phyloP scores from a whole-genome alignment of 2,329 filamentous ascomycete species.

The Aspergillus cejpii region DNA sequence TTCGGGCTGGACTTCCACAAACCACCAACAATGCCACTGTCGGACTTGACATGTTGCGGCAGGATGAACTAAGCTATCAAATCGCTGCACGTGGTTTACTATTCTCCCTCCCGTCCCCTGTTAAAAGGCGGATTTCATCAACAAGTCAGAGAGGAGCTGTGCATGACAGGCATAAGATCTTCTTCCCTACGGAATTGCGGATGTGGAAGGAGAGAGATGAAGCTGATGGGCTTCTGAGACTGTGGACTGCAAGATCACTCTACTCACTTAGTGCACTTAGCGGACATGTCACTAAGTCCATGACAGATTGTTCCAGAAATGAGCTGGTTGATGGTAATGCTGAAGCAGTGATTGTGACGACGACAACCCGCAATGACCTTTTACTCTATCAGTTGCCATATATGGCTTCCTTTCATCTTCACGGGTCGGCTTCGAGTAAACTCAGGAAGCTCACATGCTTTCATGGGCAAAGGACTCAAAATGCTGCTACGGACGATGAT shows the following conservation, averaged over 20 bases:
- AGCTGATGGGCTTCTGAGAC: constrained; percentile 58
- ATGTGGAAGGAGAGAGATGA: constrained; percentile 81
- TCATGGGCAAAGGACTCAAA: constrained; percentile 12
- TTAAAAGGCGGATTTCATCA: constrained; percentile 54
- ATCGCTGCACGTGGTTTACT: constrained; percentile 79
- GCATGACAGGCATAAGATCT: constrained; percentile 75
- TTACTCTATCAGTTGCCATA: constrained; percentile 83
- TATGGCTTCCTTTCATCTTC: constrained; percentile 57
- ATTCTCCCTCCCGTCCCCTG: constrained; percentile 77
- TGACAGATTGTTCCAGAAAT: not conserved
- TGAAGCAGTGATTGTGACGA: constrained; percentile 18
- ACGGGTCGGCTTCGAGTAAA: constrained; percentile 44
- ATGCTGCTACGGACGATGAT: constrained; percentile 14
- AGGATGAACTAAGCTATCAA: constrained; percentile 92
- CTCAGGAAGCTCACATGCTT: constrained; percentile 61
- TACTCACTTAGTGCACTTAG: constrained; percentile 32
- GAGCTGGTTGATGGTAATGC: constrained; percentile 2
- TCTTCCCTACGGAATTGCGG: constrained; percentile 77
- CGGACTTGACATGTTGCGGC: constrained; percentile 62
- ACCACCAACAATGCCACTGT: constrained; percentile 48
- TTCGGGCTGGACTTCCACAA: constrained; percentile 49
- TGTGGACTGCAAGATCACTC: constrained; percentile 35
- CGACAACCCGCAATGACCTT: constrained; percentile 34
- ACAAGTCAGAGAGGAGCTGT: constrained; percentile 27
- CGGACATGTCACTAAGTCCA: not conserved